These are phyloP conservation scores for Zopfia rhizophila DNA, from an alignment of 2,329 filamentous ascomycete genomes.

Conservation along the genomic window DNA sequence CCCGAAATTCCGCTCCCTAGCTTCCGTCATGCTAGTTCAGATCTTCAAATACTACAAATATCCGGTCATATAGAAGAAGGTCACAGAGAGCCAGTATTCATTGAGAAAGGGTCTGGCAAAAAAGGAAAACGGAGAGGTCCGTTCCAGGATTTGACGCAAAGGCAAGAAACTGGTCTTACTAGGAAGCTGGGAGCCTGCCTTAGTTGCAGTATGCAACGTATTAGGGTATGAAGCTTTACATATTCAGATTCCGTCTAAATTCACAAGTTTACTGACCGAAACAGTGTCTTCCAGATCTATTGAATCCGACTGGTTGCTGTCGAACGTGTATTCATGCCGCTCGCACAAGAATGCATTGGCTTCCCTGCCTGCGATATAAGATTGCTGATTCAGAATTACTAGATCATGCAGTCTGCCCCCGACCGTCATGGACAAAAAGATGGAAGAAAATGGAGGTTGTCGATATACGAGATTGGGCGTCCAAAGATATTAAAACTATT, in stretches of 20 bases:
- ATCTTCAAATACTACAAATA: no score
- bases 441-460: slow-evolving; percentile 15
- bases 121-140: slow-evolving; percentile 13
- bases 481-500: slow-evolving; percentile 7
- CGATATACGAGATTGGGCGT: slow-evolving; percentile 10
- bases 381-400: slow-evolving; percentile 10
- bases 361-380: slow-evolving; percentile 9
- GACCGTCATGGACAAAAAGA: slow-evolving; percentile 8
- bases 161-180: slow-evolving; percentile 6
- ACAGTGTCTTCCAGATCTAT: slow-evolving; percentile 1
- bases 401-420: slow-evolving; percentile 6
- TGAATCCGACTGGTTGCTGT: slow-evolving; percentile 3
- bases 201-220: slow-evolving; percentile 9
- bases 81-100: no score
- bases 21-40: no score
- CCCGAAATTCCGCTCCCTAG: no score
- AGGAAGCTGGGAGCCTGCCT: slow-evolving; percentile 9
- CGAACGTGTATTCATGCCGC: background rate
- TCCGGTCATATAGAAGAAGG: no score
- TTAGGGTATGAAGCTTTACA: slow-evolving; percentile 6
- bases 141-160: slow-evolving; percentile 3
- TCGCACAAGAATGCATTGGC: background rate
- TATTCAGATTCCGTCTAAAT: no score
- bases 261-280: background rate
- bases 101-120: background rate